Evolutionary conservation across 106 monocot genomes (phyloP), one percentile per base, ranked within the genome.

Genomic region (Dendrobium chrysotoxum): DNA sequence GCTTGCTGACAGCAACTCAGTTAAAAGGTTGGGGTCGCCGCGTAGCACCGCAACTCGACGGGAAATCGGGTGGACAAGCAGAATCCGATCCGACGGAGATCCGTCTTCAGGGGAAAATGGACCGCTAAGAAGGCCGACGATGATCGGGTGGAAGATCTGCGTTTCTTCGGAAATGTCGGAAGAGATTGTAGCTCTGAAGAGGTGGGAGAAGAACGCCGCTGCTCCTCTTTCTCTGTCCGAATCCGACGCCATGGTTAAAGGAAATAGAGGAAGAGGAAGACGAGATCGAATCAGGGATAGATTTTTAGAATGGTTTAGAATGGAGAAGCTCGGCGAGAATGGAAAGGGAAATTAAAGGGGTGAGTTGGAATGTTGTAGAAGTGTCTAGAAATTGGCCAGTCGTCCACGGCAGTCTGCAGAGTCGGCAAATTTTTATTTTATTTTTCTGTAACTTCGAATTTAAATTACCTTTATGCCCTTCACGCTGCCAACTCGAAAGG

Each of bases 51-150:
- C 80, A 79, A 80, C 83, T 6, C 72, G 74, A 70, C 84, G 82
- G 28, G 86, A 82, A 31, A 75, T 23, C 18, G 86, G 84, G 78
- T 89, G 84, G 28, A 89, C 82, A 11, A 89, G 84, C 64, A 89
- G 80, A 68, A 89, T 74, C 39, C 84, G 84, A 40, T 86, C 89
- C 40, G 82, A 72, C 1, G 76, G 50, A 23, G 47, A 42, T 28
- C 46, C 47, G 25, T 78, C 58, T 31, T 55, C 81, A 4, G 72
- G 53, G 54, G 45, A 53, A 16, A 70, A 5, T 2, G 76, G 40
- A 20, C 40, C 28, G 77, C 23, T 65, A 12, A 81, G 38, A 17
- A 81, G 39, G 15, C 81, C 81, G 53, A 80, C 17, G 12, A 81
- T 40, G 54, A 81, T 73, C 39, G 74, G 53, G 44, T 47, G 46